These are phyloP conservation scores for Trichoderma sp. DNA, from an alignment of 2,329 filamentous ascomycete genomes.

Conservation along the genomic window DNA sequence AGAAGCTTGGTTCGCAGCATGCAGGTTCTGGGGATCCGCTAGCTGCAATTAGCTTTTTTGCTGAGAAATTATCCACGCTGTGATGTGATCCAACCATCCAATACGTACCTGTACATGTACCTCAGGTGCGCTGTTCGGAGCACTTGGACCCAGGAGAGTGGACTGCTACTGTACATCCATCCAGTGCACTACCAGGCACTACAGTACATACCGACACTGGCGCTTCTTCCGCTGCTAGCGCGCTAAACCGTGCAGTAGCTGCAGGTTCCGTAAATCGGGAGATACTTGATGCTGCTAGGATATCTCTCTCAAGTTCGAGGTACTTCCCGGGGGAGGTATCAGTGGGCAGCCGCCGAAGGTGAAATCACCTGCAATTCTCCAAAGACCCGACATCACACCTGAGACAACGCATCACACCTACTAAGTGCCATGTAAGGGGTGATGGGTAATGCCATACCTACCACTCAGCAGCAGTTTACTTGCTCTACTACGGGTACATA, in stretches of 20 bases:
- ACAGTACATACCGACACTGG: background rate
- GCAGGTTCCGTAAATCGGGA: background rate
- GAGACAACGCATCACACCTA: conserved; percentile 5
- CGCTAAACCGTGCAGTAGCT: background rate
- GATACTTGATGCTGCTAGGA: background rate
- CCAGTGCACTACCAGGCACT: background rate
- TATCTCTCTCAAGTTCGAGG: background rate
- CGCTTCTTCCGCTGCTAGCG: conserved; percentile 1
- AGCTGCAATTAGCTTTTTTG: background rate
- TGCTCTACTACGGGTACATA: background rate
- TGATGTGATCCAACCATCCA: background rate
- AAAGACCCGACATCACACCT: background rate
- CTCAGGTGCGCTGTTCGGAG: background rate
- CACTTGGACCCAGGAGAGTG: background rate
- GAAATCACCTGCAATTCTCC: background rate
- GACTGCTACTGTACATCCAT: background rate
- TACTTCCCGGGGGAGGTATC: background rate
- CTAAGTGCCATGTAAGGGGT: background rate
- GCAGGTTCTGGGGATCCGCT: conserved; percentile 2
- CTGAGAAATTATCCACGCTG: conserved; percentile 4
- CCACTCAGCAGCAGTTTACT: background rate
- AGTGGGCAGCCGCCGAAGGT: background rate
- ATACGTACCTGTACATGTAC: background rate
- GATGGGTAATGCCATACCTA: background rate
- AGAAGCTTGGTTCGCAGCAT: background rate